phyloP scores from a whole-genome alignment of 2,329 filamentous ascomycete species.

The Bertia moriformis region DNA sequence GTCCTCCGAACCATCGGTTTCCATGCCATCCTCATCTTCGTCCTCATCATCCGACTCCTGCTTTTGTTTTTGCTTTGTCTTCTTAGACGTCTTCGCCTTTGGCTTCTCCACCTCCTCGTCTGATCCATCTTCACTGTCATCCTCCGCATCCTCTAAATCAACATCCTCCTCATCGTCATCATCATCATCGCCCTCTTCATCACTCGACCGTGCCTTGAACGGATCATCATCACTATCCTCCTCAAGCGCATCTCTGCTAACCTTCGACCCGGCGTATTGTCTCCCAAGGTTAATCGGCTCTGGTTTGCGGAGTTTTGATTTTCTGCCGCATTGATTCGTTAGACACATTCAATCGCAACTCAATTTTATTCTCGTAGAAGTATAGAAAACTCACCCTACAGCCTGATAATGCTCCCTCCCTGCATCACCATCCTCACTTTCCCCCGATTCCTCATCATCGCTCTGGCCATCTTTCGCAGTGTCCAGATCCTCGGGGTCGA shows the following conservation, averaged over 20 bases:
- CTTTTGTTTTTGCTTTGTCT: constrained; percentile 7
- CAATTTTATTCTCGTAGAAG: too few relatives aligned
- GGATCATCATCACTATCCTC: constrained; percentile 34
- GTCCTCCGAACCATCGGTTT: background rate
- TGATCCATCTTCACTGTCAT: constrained; percentile 26
- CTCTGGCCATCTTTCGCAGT: constrained; percentile 37
- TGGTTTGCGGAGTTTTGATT: constrained; percentile 69
- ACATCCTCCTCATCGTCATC: constrained; percentile 16
- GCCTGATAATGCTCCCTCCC: constrained; percentile 77
- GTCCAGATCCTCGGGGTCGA: constrained; percentile 60
- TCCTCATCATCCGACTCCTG: background rate
- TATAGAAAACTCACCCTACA: constrained; percentile 39
- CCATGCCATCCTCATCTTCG: background rate
- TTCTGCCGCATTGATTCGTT: constrained; percentile 25
- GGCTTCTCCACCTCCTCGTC: background rate
- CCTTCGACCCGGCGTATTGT: constrained; percentile 63
- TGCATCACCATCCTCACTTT: constrained; percentile 26
- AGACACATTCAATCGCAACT: too few relatives aligned
- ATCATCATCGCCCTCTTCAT: constrained; percentile 8
- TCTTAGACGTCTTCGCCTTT: background rate
- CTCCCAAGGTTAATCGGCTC: constrained; percentile 57
- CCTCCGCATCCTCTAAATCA: constrained; percentile 24
- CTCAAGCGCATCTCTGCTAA: constrained; percentile 56
- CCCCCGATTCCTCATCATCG: constrained; percentile 29
- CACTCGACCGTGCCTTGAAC: constrained; percentile 9